A percentile compares a stretch with the other conserved stretches of the same genome.
Evolutionary conservation across 2,329 filamentous ascomycete genomes (phyloP).

Genomic region (Sporothrix pseudoabietina): DNA sequence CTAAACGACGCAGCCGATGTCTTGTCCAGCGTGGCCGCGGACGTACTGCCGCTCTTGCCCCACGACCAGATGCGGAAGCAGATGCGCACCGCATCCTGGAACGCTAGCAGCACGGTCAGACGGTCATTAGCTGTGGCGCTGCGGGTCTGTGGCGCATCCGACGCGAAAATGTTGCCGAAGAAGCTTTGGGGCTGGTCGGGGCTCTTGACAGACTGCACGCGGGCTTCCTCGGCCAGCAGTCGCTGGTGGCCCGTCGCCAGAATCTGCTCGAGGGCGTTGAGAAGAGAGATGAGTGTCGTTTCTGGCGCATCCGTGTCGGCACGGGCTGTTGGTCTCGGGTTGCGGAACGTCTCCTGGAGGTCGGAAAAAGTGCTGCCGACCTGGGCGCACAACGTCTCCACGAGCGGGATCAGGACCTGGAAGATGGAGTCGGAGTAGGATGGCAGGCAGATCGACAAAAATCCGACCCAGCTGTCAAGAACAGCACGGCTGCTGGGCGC

Average conservation of each 20-base stretch:
- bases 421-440: conserved; percentile 84
- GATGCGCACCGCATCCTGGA: conserved; percentile 91
- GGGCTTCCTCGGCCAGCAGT: conserved; percentile 73
- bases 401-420: conserved; percentile 84
- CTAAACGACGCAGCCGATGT: conserved; percentile 78
- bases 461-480: conserved; percentile 87
- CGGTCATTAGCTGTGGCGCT: conserved; percentile 89
- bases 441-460: conserved; percentile 80
- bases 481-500: conserved; percentile 72
- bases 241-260: conserved; percentile 84
- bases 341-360: conserved; percentile 65
- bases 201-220: conserved; percentile 68
- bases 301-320: conserved; percentile 56
- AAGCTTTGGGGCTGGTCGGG: conserved; percentile 84
- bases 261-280: conserved; percentile 92
- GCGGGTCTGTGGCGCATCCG: conserved; percentile 73
- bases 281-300: conserved; percentile 75
- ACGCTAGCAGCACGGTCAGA: conserved; percentile 90
- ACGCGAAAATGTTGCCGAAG: conserved; percentile 88
- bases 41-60: conserved; percentile 28
- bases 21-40: conserved; percentile 48
- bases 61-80: conserved; percentile 96
- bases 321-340: not conserved
- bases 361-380: conserved; percentile 72
- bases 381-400: conserved; percentile 83